Base-by-base conservation (phyloP, 495 filamentous ascomycete species). In the Parathielavia appendiculata region DNA sequence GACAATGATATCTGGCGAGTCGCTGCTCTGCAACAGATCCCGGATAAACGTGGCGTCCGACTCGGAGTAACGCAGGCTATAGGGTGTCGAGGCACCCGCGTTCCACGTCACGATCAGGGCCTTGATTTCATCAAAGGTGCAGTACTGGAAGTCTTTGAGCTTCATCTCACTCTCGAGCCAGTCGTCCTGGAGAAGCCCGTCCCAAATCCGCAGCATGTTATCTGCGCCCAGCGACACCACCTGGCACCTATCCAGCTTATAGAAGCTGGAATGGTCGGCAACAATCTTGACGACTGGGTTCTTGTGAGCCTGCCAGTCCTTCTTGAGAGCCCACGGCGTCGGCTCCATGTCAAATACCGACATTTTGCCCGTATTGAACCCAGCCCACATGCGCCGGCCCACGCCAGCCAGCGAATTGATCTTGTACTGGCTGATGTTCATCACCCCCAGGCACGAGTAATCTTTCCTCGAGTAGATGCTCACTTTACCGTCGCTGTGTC, bases 111-210 rank as follows among this genome's bases (percentile, higher is more conserved):
- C 74, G 13, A 96, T 82, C 16, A 87, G 67, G 22, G 87, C 82
- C 49, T 81, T 86, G 46, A 97, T 80, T 64, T 93, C 83, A 19
- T 90, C 81, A 73, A 96, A 95, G 20, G 76, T 79, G 75, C 91
- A 96, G 65, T 86, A 98, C 46, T 92, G 83, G 7, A 78, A 74
- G 62, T 97, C 92, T 58, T 83, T 81, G 35, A 75, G 75, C 68
- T 91, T 90, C 92, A 98, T 96, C 59, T 92, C 84, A 35, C 75
- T 71, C 72, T 95, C 91, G 23, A 98, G 74, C 89, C 91, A 96
- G 71, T 98, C 95, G 30, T 96, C 89, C 68, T 91, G 84, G 38
- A 97, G 73, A 73, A 95, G 86, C 1, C 92, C 93, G 71, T 98
- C 93, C 93, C 93, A 98, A 14, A 90, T 73, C 51, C 88, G 83